Percentiles rank a stretch among this genome's conserved stretches.
Conservation (phyloP, 495 filamentous ascomycete genomes). For the Pseudoneurospora amorphoporcata region DNA sequence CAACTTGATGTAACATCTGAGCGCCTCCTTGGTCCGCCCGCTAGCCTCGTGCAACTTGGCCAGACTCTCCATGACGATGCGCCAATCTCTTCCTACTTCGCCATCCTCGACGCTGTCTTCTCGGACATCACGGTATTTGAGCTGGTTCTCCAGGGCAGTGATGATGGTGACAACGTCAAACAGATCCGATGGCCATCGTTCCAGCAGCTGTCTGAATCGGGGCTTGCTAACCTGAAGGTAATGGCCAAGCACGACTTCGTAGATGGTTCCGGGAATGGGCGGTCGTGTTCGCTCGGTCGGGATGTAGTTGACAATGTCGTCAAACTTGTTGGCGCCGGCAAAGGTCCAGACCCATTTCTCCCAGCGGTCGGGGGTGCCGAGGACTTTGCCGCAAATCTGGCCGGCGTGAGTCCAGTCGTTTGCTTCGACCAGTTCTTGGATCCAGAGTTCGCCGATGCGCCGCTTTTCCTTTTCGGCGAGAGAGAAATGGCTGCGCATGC, state of each 20-base stretch:
- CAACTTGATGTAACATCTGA: conserved; percentile 78
- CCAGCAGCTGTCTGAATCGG: conserved; percentile 66
- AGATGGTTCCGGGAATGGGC: conserved; percentile 69
- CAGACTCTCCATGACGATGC: conserved; percentile 68
- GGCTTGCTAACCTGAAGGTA: conserved; percentile 64
- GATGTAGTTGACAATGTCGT: conserved; percentile 80
- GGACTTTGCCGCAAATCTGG: conserved; percentile 64
- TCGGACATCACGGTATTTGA: conserved; percentile 55
- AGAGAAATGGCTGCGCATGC: conserved; percentile 43
- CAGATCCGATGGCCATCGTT: conserved; percentile 74
- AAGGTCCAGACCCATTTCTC: conserved; percentile 92
- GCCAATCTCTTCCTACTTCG: conserved; percentile 65
- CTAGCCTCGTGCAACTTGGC: conserved; percentile 74
- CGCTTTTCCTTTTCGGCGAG: conserved; percentile 82
- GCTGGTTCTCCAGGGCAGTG: conserved; percentile 59
- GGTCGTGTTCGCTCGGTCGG: conserved; percentile 65
- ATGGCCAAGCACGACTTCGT: conserved; percentile 75
- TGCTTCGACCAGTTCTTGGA: conserved; percentile 66
- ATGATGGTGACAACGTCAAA: conserved; percentile 66
- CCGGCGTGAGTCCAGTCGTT: conserved; percentile 71
- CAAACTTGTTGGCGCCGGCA: conserved; percentile 68
- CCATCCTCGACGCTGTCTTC: conserved; percentile 60
- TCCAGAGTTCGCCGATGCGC: conserved; percentile 84
- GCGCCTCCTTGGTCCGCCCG: conserved; percentile 68
- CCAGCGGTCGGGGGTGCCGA: conserved; percentile 72